Evolutionary conservation across 2,329 filamentous ascomycete genomes (phyloP).

Genomic region (Botryotinia globosa): DNA sequence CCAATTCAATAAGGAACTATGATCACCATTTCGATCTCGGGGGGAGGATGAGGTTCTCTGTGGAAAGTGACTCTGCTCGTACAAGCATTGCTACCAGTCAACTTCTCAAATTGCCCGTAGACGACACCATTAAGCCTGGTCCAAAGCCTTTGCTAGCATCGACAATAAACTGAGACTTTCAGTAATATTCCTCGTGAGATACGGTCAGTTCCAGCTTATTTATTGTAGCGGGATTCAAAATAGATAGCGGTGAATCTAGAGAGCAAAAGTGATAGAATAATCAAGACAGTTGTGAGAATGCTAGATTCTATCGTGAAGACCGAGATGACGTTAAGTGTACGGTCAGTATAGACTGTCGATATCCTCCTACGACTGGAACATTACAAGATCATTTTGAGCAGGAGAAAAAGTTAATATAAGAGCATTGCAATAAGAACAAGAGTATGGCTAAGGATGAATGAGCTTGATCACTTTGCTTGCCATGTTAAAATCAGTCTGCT

Average conservation of each 20-base stretch:
- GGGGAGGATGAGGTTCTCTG: neutral
- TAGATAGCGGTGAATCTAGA: accelerated
- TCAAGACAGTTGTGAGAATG: too few species aligned
- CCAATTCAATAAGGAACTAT: neutral
- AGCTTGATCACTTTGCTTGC: too few species aligned
- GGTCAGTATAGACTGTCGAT: neutral
- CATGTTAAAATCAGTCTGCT: accelerated
- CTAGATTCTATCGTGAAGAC: too few species aligned
- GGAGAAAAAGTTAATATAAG: neutral
- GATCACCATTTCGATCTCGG: neutral
- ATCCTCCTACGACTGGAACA: neutral
- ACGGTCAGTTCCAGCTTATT: too few species aligned
- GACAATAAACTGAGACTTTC: too few species aligned
- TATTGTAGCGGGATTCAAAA: too few species aligned
- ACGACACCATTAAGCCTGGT: neutral
- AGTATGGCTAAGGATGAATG: neutral
- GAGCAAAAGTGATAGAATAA: too few species aligned
- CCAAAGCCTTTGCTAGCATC: too few species aligned
- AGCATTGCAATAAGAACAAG: accelerated
- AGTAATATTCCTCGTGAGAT: accelerated
- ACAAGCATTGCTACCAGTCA: neutral
- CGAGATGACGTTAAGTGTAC: neutral
- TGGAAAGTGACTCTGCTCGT: neutral
- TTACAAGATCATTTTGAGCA: neutral
- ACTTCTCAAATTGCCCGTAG: neutral